Evolutionary conservation across 2,329 filamentous ascomycete genomes (phyloP).

Genomic region (Paecilomyces fulvus): DNA sequence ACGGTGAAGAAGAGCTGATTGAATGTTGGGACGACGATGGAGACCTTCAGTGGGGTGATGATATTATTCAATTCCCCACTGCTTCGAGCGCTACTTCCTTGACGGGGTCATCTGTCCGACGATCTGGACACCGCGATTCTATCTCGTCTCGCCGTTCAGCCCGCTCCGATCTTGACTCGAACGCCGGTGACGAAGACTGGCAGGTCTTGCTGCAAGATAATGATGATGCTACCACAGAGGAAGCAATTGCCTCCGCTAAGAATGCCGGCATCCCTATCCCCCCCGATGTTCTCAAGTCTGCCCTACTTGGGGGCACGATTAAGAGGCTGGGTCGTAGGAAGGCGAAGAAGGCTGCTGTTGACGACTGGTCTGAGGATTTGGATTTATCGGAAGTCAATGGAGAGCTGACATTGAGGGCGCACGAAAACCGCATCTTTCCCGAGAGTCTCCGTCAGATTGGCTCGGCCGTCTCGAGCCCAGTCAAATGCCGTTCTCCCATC

Average conservation of each 20-base stretch:
- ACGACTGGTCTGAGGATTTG: conserved; percentile 75
- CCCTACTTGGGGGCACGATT: conserved; percentile 84
- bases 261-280: conserved; percentile 88
- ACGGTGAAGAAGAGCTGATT: conserved; percentile 28
- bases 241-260: conserved; percentile 80
- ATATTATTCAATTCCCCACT: conserved; percentile 36
- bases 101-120: conserved; percentile 34
- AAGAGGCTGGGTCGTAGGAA: conserved; percentile 74
- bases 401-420: conserved; percentile 56
- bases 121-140: conserved; percentile 56
- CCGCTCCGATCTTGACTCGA: conserved; percentile 71
- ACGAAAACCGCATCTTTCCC: conserved; percentile 54
- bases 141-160: conserved; percentile 75
- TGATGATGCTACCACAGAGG: conserved; percentile 72
- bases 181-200: conserved; percentile 74
- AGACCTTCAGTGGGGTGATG: conserved; percentile 40
- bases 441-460: conserved; percentile 61
- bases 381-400: conserved; percentile 55
- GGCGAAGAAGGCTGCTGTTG: conserved; percentile 62
- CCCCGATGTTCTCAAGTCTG: conserved; percentile 75
- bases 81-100: conserved; percentile 39
- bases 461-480: conserved; percentile 32
- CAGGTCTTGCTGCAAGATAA: conserved; percentile 77
- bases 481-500: conserved; percentile 21
- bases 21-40: conserved; percentile 44